Evolutionary conservation across 169 alveolate species (phyloP).

Genomic region (Cryptosporidium sp.): DNA sequence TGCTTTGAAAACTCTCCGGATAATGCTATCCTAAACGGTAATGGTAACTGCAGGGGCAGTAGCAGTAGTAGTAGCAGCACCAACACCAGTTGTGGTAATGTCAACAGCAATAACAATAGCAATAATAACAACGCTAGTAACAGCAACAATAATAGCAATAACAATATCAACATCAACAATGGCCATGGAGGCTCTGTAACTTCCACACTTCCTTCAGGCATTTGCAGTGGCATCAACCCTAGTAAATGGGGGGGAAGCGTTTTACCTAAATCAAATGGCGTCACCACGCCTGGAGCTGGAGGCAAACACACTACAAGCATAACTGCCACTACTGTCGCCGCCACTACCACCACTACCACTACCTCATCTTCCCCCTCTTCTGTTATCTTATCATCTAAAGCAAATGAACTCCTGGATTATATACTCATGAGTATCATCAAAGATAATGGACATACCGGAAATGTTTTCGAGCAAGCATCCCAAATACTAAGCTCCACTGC

Average conservation of each 20-base stretch:
- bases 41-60: not conserved
- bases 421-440: constrained; percentile 28
- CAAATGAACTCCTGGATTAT: constrained; percentile 25
- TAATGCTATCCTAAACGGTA: not conserved
- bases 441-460: constrained; percentile 11
- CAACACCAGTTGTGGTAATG: not conserved
- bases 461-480: constrained; percentile 40
- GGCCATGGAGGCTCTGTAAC: not conserved
- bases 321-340: too few species aligned
- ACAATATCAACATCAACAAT: not conserved
- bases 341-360: not conserved
- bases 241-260: constrained; percentile 6
- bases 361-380: not conserved
- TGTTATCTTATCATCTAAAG: not conserved
- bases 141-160: not conserved
- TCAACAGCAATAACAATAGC: not conserved
- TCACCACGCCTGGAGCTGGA: not conserved
- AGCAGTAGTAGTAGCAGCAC: not conserved
- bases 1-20: constrained; percentile 42
- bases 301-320: not conserved
- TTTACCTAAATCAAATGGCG: not conserved
- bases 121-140: not conserved
- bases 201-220: not conserved
- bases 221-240: not conserved
- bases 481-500: constrained; percentile 15